Percentiles rank a stretch among this genome's conserved stretches.
Conservation (phyloP, 2,329 filamentous ascomycete genomes). For the Ascochyta clinopodiicola region DNA sequence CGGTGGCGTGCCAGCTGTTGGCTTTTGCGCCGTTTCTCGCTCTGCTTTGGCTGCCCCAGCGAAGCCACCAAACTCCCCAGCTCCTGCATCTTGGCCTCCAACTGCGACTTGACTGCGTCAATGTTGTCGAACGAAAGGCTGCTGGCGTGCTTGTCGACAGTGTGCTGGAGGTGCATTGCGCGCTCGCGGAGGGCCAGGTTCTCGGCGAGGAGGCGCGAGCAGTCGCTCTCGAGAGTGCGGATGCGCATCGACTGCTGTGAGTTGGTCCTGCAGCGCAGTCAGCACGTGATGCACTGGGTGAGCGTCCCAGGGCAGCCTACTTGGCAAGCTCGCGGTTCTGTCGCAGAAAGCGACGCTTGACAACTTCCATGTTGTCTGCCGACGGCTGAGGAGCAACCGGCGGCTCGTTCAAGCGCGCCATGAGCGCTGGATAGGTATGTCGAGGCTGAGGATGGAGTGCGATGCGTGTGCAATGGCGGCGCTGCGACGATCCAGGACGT, state of each 20-base stretch:
- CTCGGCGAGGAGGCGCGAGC: slow-evolving; percentile 75
- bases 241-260: slow-evolving; percentile 79
- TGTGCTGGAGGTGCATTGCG: slow-evolving; percentile 72
- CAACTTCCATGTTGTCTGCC: slow-evolving; percentile 69
- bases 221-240: slow-evolving; percentile 77
- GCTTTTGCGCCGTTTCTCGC: slow-evolving; percentile 52
- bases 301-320: slow-evolving; percentile 27
- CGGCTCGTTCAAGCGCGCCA: slow-evolving; percentile 83
- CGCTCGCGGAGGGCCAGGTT: slow-evolving; percentile 76
- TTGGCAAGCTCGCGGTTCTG: slow-evolving; percentile 84
- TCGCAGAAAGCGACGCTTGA: slow-evolving; percentile 78
- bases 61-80: slow-evolving; percentile 71
- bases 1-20: slow-evolving; percentile 55
- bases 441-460: slow-evolving; percentile 38
- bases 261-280: slow-evolving; percentile 63
- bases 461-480: slow-evolving; percentile 15
- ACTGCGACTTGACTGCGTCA: slow-evolving; percentile 70
- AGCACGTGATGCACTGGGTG: slow-evolving; percentile 6
- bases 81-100: slow-evolving; percentile 76
- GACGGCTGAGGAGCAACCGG: slow-evolving; percentile 55
- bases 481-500: slow-evolving; percentile 19
- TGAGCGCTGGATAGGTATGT: slow-evolving; percentile 57
- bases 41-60: slow-evolving; percentile 58
- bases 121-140: slow-evolving; percentile 70
- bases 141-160: slow-evolving; percentile 67